These are phyloP conservation scores for Karstenula rhodostoma DNA, from an alignment of 2,329 filamentous ascomycete species.

Conservation along the genomic window DNA sequence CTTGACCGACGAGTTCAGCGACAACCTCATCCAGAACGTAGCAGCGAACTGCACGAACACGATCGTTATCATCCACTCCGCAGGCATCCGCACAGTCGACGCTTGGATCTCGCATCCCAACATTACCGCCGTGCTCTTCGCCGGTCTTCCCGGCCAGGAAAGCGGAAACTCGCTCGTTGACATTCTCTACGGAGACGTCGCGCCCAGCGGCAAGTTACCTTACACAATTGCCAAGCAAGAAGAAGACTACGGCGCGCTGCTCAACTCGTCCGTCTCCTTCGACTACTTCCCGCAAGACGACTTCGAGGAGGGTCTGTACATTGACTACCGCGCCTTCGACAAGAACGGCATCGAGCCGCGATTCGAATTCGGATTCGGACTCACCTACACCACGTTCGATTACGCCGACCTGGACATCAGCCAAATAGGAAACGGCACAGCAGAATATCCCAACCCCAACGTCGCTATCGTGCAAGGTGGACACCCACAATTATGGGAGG, in stretches of 20 bases:
- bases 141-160: constrained; percentile 73
- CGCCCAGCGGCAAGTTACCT: constrained; percentile 61
- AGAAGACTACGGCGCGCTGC: constrained; percentile 71
- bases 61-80: constrained; percentile 55
- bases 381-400: constrained; percentile 77
- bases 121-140: constrained; percentile 82
- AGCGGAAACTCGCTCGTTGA: constrained; percentile 51
- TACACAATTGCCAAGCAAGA: constrained; percentile 52
- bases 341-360: constrained; percentile 68
- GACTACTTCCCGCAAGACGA: constrained; percentile 74
- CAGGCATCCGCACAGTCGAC: constrained; percentile 76
- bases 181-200: constrained; percentile 49
- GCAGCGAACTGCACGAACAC: constrained; percentile 59
- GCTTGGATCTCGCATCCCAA: constrained; percentile 79
- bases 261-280: constrained; percentile 59
- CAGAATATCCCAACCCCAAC: constrained; percentile 56
- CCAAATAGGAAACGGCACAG: constrained; percentile 52
- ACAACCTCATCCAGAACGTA: constrained; percentile 54
- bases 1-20: constrained; percentile 31
- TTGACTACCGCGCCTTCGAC: constrained; percentile 82
- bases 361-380: constrained; percentile 81
- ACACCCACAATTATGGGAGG: constrained; percentile 66
- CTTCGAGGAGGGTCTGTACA: constrained; percentile 79
- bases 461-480: constrained; percentile 40
- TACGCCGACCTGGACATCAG: constrained; percentile 70